Percentiles rank a stretch among this genome's conserved stretches.
These are phyloP conservation scores for Candida oleophila DNA, from an alignment of 805 yeast genomes.

Conservation along the genomic window DNA sequence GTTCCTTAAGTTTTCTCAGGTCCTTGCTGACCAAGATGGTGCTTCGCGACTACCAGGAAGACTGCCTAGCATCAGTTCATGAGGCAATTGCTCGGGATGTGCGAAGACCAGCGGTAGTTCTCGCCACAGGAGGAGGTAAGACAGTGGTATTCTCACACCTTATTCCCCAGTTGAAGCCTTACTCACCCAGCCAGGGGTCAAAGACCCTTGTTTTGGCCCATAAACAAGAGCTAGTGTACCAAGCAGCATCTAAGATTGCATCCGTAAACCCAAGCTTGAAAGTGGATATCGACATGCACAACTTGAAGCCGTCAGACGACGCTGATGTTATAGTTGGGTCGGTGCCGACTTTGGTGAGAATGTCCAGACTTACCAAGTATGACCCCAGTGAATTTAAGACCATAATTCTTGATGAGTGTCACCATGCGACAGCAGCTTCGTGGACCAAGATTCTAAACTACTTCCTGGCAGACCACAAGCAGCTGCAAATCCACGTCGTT, in stretches of 20 bases:
- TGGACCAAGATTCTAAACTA: conserved; percentile 59
- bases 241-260: conserved; percentile 55
- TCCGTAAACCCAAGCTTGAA: conserved; percentile 47
- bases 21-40: not conserved
- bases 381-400: conserved; percentile 63
- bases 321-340: conserved; percentile 77
- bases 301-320: conserved; percentile 41
- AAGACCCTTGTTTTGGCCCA: conserved; percentile 71
- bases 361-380: conserved; percentile 49
- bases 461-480: conserved; percentile 48
- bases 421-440: conserved; percentile 77
- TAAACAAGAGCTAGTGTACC: conserved; percentile 73
- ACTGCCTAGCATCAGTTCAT: conserved; percentile 61
- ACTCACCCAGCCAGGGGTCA: conserved; percentile 20
- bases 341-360: conserved; percentile 59
- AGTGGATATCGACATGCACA: conserved; percentile 73
- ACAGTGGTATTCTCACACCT: conserved; percentile 73
- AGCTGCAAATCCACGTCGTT: conserved; percentile 53
- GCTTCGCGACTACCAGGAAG: conserved; percentile 57
- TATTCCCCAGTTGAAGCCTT: conserved; percentile 43
- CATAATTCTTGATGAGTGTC: conserved; percentile 87
- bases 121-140: conserved; percentile 96
- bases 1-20: not conserved
- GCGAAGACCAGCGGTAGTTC: conserved; percentile 70
- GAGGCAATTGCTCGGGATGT: conserved; percentile 44